These are phyloP conservation scores for Mycena crocata DNA, from an alignment of 768 basidiomycete genomes.

Conservation along the genomic window DNA sequence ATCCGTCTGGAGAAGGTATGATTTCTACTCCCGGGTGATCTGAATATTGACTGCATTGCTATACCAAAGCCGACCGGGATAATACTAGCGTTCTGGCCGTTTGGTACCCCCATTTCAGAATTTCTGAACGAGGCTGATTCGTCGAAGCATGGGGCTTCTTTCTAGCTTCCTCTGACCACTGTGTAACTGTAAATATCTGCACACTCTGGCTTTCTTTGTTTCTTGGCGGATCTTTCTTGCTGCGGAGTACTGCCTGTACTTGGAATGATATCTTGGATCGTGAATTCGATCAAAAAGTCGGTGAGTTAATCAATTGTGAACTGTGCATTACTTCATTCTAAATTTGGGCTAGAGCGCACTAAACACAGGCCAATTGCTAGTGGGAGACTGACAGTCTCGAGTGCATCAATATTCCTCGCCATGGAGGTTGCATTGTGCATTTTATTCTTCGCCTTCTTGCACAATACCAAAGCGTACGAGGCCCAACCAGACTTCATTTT, in stretches of 20 bases:
- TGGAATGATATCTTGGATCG: constrained; percentile 41
- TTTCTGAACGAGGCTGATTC: background rate
- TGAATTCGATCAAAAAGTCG: constrained; percentile 50
- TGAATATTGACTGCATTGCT: no score
- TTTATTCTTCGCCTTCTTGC: background rate
- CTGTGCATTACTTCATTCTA: background rate
- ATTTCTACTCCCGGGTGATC: no score
- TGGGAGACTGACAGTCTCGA: constrained; percentile 44
- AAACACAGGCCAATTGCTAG: constrained; percentile 38
- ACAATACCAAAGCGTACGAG: background rate
- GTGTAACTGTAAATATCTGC: background rate
- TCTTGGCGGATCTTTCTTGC: background rate
- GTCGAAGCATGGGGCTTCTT: background rate
- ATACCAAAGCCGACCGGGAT: background rate
- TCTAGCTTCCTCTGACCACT: background rate
- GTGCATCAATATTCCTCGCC: constrained; percentile 30
- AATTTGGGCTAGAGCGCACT: background rate
- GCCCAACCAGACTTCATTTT: no score
- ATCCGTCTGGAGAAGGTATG: no score
- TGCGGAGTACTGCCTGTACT: constrained; percentile 15
- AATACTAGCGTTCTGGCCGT: background rate
- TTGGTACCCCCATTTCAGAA: background rate
- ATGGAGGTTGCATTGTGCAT: no score
- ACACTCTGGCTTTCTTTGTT: background rate
- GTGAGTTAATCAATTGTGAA: constrained; percentile 43